Percentiles rank a stretch among this genome's conserved stretches.
Conservation (phyloP, 768 basidiomycete species). For the Paxillus involutus region DNA sequence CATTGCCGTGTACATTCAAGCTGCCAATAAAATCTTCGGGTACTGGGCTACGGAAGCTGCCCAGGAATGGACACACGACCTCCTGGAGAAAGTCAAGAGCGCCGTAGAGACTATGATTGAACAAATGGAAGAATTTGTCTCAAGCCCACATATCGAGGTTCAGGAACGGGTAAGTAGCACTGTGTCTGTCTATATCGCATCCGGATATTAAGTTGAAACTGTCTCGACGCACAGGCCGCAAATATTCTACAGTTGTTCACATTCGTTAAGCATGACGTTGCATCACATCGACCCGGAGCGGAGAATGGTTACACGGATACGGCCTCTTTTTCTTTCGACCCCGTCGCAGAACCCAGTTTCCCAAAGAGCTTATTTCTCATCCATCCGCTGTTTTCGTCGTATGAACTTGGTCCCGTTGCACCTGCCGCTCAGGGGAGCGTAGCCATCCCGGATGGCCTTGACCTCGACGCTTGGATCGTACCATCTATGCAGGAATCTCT, state of each 20-base stretch:
- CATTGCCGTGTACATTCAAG: constrained; percentile 78
- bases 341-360: constrained; percentile 47
- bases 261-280: constrained; percentile 75
- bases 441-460: constrained; percentile 77
- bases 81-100: constrained; percentile 60
- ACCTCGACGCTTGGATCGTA: constrained; percentile 86
- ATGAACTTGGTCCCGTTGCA: constrained; percentile 88
- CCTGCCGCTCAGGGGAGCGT: constrained; percentile 78
- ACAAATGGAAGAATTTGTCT: constrained; percentile 58
- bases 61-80: constrained; percentile 72
- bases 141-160: constrained; percentile 76
- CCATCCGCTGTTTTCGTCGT: constrained; percentile 68
- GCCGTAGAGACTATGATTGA: constrained; percentile 62
- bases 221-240: constrained; percentile 57
- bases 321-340: constrained; percentile 37
- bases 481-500: constrained; percentile 46
- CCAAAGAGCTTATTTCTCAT: constrained; percentile 91
- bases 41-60: constrained; percentile 79
- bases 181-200: neutral
- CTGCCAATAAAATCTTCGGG: constrained; percentile 85
- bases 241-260: constrained; percentile 73
- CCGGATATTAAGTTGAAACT: constrained; percentile 2
- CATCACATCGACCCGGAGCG: constrained; percentile 47
- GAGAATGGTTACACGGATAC: constrained; percentile 37
- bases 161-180: constrained; percentile 79